These are phyloP conservation scores for Plasmopara halstedii DNA, from an alignment of 352 stramenopile genomes.

Conservation along the genomic window DNA sequence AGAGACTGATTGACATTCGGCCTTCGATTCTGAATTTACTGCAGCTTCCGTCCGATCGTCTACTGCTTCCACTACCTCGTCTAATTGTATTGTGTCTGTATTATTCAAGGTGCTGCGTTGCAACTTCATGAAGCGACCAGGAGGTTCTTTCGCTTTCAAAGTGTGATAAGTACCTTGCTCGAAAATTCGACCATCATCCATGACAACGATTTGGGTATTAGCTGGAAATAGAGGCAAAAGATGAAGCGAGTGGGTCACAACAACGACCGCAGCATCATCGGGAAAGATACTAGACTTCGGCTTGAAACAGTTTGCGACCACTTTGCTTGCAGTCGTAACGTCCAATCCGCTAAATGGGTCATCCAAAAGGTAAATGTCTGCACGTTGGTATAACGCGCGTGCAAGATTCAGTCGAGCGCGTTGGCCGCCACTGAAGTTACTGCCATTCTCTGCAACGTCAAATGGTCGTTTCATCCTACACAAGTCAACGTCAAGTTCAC, in stretches of 20 bases:
- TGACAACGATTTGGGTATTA: conserved; percentile 37
- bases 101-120: conserved; percentile 4
- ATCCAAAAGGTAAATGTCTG: conserved; percentile 74
- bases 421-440: conserved; percentile 84
- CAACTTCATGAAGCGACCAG: conserved; percentile 24
- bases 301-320: conserved; percentile 43
- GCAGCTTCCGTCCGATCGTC: not conserved
- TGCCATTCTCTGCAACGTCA: conserved; percentile 61
- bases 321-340: conserved; percentile 35
- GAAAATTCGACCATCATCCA: conserved; percentile 46
- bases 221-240: conserved; percentile 45
- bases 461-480: conserved; percentile 18
- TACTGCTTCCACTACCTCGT: too few species aligned
- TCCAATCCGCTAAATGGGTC: conserved; percentile 84
- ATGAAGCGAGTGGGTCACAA: conserved; percentile 74
- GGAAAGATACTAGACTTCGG: conserved; percentile 39
- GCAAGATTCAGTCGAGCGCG: conserved; percentile 76
- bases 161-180: conserved; percentile 30
- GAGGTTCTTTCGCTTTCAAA: conserved; percentile 13
- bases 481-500: conserved; percentile 74
- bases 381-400: conserved; percentile 65
- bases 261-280: conserved; percentile 42
- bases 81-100: too few species aligned
- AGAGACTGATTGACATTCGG: not conserved
- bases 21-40: not conserved